Conservation (phyloP, 345 rosid genomes). For the Diplotaxis tenuifolia region DNA sequence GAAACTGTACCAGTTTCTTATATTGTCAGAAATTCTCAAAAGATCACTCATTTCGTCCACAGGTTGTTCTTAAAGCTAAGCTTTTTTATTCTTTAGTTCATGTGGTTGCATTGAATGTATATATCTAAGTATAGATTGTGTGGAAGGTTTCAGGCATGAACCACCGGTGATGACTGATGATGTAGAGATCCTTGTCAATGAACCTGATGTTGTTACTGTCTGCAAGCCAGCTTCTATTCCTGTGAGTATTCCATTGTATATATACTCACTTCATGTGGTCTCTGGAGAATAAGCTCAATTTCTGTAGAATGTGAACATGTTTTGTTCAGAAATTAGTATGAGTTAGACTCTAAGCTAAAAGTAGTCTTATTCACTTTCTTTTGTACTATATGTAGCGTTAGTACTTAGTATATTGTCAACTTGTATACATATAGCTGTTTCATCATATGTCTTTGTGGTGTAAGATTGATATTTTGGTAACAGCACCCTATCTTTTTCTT, state of each 20-base stretch:
- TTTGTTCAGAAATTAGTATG: background rate
- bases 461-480: background rate
- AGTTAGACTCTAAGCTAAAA: background rate
- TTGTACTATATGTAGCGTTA: background rate
- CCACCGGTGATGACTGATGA: constrained; percentile 71
- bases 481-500: background rate
- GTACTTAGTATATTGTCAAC: background rate
- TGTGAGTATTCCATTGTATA: constrained; percentile 43
- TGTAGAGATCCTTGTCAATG: constrained; percentile 60
- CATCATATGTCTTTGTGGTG: background rate
- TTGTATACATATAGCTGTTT: background rate
- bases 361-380: background rate
- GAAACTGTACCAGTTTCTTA: constrained; percentile 70
- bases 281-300: background rate
- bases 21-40: constrained; percentile 69
- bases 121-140: constrained; percentile 26
- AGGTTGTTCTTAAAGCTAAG: constrained; percentile 43
- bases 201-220: constrained; percentile 72
- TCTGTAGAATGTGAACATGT: background rate
- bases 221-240: constrained; percentile 88
- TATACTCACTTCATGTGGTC: background rate
- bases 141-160: constrained; percentile 76
- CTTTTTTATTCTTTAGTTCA: background rate
- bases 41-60: constrained; percentile 88
- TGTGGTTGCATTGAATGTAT: background rate